Evolutionary conservation across 129 eudicot genomes (phyloP), one percentile per base, ranked within the genome.

Genomic region (Chrysanthemum lavandulifolium): DNA sequence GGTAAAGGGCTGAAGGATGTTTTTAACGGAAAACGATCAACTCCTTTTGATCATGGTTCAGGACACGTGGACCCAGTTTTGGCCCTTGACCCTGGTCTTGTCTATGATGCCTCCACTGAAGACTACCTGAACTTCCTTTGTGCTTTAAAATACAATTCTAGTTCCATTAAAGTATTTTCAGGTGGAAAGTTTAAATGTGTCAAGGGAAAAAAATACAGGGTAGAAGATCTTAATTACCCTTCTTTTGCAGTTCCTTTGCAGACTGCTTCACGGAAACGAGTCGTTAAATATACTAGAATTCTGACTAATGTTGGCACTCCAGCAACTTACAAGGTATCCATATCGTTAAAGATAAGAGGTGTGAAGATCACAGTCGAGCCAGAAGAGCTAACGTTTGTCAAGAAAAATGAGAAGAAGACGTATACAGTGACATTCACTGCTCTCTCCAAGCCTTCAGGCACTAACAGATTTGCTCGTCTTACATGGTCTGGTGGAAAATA

Each of bases 241-340:
- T 78, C 81, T n/a, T 78, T 78, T 43, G 67, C 23, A 2, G 81
- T 78, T 69, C 76, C 76, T 71, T 70, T 77, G 45, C 13, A 16
- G n/a, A 48, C 58, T 1, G 16, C 23, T 69, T 31, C 71, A 59
- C 21, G 45, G 31, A 58, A 23, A 11, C 73, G 78, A 2, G 51
- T 79, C 5, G 76, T 83, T 3, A 86, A 75, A 76, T 84, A 88
- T 70, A 84, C 85, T 18, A 83, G 97, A 77, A 91, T 79, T 36
- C 36, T 88, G 1, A 91, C 96, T 15, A 91, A 91, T 61, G 96
- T 88, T 21, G 96, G 96, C 33, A 63, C 62, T 43, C 86, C 93
- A n/a, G 80, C 73, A 53, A 78, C 87, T 2, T 91, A 91, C 78
- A 91, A 76, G 73, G 91, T 80, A 76, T 79, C 81, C 2, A 59